Conservation (phyloP, 495 filamentous ascomycete species). For the Lindgomyces ingoldianus region DNA sequence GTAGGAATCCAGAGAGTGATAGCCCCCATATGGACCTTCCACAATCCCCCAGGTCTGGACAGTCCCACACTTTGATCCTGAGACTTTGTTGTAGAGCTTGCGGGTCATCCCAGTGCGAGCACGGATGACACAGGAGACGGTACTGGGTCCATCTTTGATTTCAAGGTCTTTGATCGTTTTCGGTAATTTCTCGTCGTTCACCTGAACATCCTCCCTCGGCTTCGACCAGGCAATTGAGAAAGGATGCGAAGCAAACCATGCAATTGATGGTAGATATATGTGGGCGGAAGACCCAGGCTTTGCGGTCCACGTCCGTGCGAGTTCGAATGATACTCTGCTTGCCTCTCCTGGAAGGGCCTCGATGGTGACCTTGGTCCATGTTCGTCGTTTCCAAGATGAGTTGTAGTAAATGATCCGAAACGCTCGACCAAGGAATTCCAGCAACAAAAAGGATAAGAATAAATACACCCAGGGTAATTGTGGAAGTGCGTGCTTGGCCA, state of each 20-base stretch:
- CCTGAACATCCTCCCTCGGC: constrained; percentile 41
- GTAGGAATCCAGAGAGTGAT: constrained; percentile 69
- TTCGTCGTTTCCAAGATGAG: constrained; percentile 39
- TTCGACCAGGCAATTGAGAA: constrained; percentile 67
- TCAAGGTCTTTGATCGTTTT: constrained; percentile 37
- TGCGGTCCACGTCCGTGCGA: constrained; percentile 75
- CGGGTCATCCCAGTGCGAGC: constrained; percentile 83
- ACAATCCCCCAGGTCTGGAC: constrained; percentile 64
- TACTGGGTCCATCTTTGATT: constrained; percentile 48
- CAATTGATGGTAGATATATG: constrained; percentile 74
- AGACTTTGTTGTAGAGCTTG: constrained; percentile 68
- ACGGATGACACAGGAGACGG: constrained; percentile 75
- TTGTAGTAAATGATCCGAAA: constrained; percentile 67
- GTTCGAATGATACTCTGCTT: constrained; percentile 69
- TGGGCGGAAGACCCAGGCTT: constrained; percentile 78
- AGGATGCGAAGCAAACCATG: constrained; percentile 68
- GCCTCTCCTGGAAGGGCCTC: constrained; percentile 67
- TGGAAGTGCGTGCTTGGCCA: constrained; percentile 60
- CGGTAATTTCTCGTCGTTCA: constrained; percentile 49
- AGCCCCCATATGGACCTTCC: constrained; percentile 82
- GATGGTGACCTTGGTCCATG: constrained; percentile 56
- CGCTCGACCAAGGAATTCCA: constrained; percentile 51
- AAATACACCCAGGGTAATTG: constrained; percentile 63
- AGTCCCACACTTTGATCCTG: constrained; percentile 57
- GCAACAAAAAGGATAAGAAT: constrained; percentile 53